Evolutionary conservation across 805 yeast species (phyloP).

Genomic region (Grigorovia transvaalensis): DNA sequence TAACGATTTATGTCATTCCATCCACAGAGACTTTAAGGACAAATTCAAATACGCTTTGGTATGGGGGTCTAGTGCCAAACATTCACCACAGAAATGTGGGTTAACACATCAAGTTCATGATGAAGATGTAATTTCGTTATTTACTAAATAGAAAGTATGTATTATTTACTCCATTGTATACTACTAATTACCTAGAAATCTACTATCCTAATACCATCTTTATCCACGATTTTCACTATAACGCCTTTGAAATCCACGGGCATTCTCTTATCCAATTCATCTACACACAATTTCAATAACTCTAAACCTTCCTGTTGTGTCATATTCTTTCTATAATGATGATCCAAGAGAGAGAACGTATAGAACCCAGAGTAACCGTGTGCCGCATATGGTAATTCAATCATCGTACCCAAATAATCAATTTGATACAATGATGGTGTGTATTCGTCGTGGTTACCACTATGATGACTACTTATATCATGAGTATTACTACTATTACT

Average conservation of each 20-base stretch:
- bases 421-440: conserved; percentile 74
- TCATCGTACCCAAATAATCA: conserved; percentile 89
- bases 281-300: conserved; percentile 59
- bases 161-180: background rate
- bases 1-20: conserved; percentile 81
- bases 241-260: conserved; percentile 88
- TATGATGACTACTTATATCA: background rate
- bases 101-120: conserved; percentile 72
- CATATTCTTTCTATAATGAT: conserved; percentile 75
- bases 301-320: conserved; percentile 66
- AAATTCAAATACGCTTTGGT: conserved; percentile 90
- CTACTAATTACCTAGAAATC: conserved; percentile 11
- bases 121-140: conserved; percentile 88
- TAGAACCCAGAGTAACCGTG: conserved; percentile 99
- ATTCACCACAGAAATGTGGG: conserved; percentile 95
- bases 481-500: conserved; percentile 30
- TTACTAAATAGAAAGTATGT: conserved; percentile 48
- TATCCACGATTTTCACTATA: conserved; percentile 52
- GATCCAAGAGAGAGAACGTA: conserved; percentile 80
- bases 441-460: conserved; percentile 13
- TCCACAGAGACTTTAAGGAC: conserved; percentile 85
- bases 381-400: conserved; percentile 88
- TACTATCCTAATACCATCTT: conserved; percentile 44
- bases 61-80: conserved; percentile 94
- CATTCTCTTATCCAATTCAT: conserved; percentile 65